Conservation (phyloP, 805 yeast species). For the Nakazawaea wyomingensis region DNA sequence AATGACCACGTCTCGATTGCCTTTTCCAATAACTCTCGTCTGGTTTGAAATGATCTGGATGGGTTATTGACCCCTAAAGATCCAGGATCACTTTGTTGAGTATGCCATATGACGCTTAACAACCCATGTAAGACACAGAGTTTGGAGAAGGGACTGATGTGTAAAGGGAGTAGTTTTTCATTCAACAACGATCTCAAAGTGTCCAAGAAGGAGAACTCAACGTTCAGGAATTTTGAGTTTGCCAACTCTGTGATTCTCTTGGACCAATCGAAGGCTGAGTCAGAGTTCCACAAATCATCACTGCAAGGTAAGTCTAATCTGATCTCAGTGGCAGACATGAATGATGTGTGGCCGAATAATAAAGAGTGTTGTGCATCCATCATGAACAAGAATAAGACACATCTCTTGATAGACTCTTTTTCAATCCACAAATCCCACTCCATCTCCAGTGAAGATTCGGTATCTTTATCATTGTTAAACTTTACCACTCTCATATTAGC, state of each 20-base stretch:
- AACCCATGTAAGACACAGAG: constrained; percentile 22
- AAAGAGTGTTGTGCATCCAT: constrained; percentile 26
- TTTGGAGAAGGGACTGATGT: constrained; percentile 17
- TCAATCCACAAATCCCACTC: constrained; percentile 23
- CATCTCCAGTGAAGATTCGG: constrained; percentile 5
- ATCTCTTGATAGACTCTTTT: constrained; percentile 19
- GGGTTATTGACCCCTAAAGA: constrained; percentile 16
- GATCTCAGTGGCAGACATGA: constrained; percentile 21
- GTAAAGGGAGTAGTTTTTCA: constrained; percentile 17
- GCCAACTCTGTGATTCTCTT: constrained; percentile 10
- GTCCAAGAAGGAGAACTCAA: constrained; percentile 16
- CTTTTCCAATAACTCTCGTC: constrained; percentile 19
- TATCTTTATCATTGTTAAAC: not conserved
- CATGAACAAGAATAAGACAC: constrained; percentile 20
- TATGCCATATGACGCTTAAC: constrained; percentile 20
- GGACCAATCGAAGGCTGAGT: constrained; percentile 2
- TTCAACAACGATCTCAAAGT: constrained; percentile 18
- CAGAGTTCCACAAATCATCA: constrained; percentile 18
- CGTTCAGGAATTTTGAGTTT: constrained; percentile 7
- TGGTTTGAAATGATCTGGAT: constrained; percentile 7
- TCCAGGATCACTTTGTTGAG: constrained; percentile 18
- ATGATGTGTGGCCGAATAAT: constrained; percentile 19
- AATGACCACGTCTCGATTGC: constrained; percentile 24
- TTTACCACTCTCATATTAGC: constrained; percentile 8
- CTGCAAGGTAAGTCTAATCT: constrained; percentile 20